These are phyloP conservation scores for Nevesoporus exiguus DNA, from an alignment of 768 basidiomycete genomes.

Conservation along the genomic window DNA sequence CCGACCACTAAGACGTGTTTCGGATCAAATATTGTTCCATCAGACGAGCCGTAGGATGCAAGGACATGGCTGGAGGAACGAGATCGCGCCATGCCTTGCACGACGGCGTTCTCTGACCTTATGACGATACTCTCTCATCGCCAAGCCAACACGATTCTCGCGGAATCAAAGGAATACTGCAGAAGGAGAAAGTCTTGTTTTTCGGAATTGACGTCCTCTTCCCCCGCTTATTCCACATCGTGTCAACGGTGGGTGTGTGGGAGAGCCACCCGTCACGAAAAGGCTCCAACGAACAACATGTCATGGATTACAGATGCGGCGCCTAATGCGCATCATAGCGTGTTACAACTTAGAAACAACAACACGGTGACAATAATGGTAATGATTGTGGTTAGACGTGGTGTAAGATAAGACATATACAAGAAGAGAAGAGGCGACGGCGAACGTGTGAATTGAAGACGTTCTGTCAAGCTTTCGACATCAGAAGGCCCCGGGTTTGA, in stretches of 20 bases:
- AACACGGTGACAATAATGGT: slow-evolving; percentile 4
- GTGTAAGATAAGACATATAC: slow-evolving; percentile 24
- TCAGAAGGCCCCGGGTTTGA: slow-evolving; percentile 26
- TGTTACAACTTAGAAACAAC: slow-evolving; percentile 17
- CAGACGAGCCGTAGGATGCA: not conserved
- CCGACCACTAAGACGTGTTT: not conserved
- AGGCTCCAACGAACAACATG: not conserved
- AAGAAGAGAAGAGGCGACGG: not conserved
- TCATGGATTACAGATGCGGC: slow-evolving; percentile 4
- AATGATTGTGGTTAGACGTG: slow-evolving; percentile 13
- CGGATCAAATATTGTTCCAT: not conserved
- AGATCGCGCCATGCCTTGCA: not conserved
- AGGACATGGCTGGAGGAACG: not conserved
- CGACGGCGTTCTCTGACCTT: not conserved
- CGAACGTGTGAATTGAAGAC: not conserved
- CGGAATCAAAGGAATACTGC: not conserved
- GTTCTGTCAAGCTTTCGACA: not conserved
- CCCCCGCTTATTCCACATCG: slow-evolving; percentile 1
- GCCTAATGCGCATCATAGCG: slow-evolving; percentile 3
- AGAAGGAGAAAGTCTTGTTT: not conserved
- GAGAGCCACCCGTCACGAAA: not conserved
- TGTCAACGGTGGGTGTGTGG: not conserved
- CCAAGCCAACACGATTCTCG: slow-evolving; percentile 11
- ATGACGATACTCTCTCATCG: not conserved
- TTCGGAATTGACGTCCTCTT: not conserved